Base-by-base conservation (phyloP, 2,329 filamentous ascomycete species). In the Colletotrichum sansevieriae region DNA sequence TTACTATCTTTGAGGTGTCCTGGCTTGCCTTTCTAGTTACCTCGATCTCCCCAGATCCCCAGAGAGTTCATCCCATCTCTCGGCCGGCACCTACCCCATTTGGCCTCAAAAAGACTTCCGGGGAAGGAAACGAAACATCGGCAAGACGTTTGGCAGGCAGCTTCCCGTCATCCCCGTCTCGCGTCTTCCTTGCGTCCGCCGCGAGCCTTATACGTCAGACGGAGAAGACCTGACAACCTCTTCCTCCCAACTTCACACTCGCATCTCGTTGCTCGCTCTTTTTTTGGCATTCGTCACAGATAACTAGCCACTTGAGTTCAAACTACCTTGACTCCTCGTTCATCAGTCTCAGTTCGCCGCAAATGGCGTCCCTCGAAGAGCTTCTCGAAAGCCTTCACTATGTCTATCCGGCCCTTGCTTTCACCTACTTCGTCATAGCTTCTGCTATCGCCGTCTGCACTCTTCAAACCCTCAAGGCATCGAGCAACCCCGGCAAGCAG, bases 361-460 rank as follows among this genome's bases (percentile, higher is more conserved):
- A 49, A 25, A 69, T 69, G 66, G 66, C 65, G 15, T 72, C 75
- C 9, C 61, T 76, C 39, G 74, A 77, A 18, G 68, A 73, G 66
- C 77, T 80, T 70, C 76, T 85, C 63, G 76, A 79, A 52, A 78
- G 79, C 71, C 79, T 91, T 51, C 87, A 88, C 77, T 91, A 91
- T 75, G 77, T 83, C 9, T 90, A 87, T 71, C 89, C 90, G 11
- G 81, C 85, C 10, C 67, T 82, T 20, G 77, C 89, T 67, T 89
- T 90, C 72, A 55, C 82, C 63, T 91, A 87, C 77, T 92, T 89
- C 75, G 76, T 86, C 58, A 70, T 83, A 61, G 80, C 88, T 9
- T 84, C 83, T 25, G 77, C 82, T 35, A 72, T 88, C 59, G 85
- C 85, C 4, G 78, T 86, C 43, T 88, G 84, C 75, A 86, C 83